These are phyloP conservation scores for Starmera caribaea DNA, from an alignment of 805 yeast genomes.

Conservation along the genomic window DNA sequence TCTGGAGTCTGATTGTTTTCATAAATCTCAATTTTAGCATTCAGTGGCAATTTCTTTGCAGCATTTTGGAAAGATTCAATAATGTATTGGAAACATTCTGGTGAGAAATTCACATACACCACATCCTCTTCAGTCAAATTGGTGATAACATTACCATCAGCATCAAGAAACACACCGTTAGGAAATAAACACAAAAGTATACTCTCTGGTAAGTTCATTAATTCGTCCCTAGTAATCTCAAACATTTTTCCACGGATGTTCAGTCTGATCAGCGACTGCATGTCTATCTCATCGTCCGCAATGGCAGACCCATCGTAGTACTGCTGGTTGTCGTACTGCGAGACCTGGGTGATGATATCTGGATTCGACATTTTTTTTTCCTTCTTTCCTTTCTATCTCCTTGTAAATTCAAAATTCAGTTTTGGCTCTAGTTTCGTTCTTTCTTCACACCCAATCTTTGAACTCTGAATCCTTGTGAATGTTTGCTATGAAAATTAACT, in stretches of 20 bases:
- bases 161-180: conserved; percentile 79
- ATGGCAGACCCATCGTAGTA: conserved; percentile 6
- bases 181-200: conserved; percentile 81
- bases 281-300: conserved; percentile 20
- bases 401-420: too few species aligned
- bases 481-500: too few species aligned
- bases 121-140: conserved; percentile 72
- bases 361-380: conserved; percentile 14
- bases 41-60: conserved; percentile 41
- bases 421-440: too few species aligned
- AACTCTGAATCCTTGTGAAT: too few species aligned
- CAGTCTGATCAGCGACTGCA: conserved; percentile 63
- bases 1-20: conserved; percentile 34
- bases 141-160: conserved; percentile 65
- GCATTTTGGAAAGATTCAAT: conserved; percentile 63
- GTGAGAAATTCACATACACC: conserved; percentile 79
- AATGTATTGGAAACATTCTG: conserved; percentile 78
- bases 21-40: conserved; percentile 28
- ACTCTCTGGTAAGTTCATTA: conserved; percentile 88
- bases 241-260: conserved; percentile 69
- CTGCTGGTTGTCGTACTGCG: conserved; percentile 26
- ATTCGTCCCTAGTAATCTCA: conserved; percentile 75
- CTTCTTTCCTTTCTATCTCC: background rate
- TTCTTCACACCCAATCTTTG: too few species aligned
- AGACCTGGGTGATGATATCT: conserved; percentile 63